Conservation (phyloP, 2,329 filamentous ascomycete genomes). For the Exophiala spinifera region DNA sequence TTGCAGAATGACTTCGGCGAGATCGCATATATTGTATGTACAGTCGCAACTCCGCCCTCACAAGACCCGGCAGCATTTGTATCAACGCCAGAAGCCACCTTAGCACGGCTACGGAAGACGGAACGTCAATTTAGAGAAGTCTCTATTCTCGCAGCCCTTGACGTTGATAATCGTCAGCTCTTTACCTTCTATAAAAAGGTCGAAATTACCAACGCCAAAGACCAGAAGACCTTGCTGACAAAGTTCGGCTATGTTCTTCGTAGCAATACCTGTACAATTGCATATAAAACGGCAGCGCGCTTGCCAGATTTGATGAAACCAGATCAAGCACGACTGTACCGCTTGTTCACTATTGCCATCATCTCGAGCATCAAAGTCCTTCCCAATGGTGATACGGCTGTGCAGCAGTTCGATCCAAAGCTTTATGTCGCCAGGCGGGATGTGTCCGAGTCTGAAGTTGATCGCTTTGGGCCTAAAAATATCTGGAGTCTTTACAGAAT, state of each 20-base stretch:
- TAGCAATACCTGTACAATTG: conserved; percentile 28
- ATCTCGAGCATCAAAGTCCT: conserved; percentile 25
- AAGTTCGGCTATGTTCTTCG: conserved; percentile 28
- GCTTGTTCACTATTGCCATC: conserved; percentile 27
- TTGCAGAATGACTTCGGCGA: conserved; percentile 28
- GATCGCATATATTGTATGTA: conserved; percentile 30
- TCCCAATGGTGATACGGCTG: conserved; percentile 12
- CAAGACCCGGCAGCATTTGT: conserved; percentile 12
- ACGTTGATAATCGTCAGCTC: conserved; percentile 24
- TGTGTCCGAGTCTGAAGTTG: conserved; percentile 2
- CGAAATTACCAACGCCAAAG: conserved; percentile 26
- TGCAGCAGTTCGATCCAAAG: conserved; percentile 19
- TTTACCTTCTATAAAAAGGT: conserved; percentile 31
- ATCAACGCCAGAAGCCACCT: conserved; percentile 13
- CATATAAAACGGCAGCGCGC: conserved; percentile 27
- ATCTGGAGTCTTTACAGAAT: conserved; percentile 20
- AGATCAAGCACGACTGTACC: conserved; percentile 23
- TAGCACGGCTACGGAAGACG: conserved; percentile 25
- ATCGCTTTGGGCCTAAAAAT: background rate
- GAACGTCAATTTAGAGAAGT: conserved; percentile 29
- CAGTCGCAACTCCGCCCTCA: conserved; percentile 22
- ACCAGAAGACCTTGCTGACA: conserved; percentile 26
- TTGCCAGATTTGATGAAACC: conserved; percentile 28
- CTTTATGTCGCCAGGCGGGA: conserved; percentile 17
- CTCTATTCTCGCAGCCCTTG: conserved; percentile 26